A percentile compares a stretch with the other conserved stretches of the same genome.
phyloP scores from a whole-genome alignment of 2,329 filamentous ascomycete genomes.

The Pezicula radicicola region DNA sequence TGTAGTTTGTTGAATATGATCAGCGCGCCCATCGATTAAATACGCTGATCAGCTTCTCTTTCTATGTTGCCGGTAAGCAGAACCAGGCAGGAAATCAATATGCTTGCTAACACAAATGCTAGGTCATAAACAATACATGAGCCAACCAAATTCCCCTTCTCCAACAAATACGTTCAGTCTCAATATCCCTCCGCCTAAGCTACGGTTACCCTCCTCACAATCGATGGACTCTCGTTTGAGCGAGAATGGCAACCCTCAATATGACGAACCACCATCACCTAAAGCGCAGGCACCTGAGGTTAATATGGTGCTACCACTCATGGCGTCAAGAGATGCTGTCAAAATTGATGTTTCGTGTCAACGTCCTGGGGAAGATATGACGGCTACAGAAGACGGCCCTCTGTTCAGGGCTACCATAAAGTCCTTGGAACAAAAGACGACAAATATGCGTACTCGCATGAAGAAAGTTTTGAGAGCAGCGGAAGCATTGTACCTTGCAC shows the following conservation, averaged over 20 bases:
- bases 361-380: slow-evolving; percentile 80
- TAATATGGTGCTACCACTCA: slow-evolving; percentile 1
- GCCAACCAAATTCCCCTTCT: slow-evolving; percentile 63
- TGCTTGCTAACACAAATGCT: slow-evolving; percentile 10
- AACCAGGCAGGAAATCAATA: slow-evolving; percentile 22
- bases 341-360: slow-evolving; percentile 88
- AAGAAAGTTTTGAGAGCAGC: slow-evolving; percentile 94
- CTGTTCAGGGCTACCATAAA: slow-evolving; percentile 97
- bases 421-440: slow-evolving; percentile 91
- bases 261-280: slow-evolving; percentile 58
- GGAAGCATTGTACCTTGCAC: slow-evolving; percentile 80
- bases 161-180: slow-evolving; percentile 64
- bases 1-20: slow-evolving; percentile 92
- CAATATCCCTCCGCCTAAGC: slow-evolving; percentile 63
- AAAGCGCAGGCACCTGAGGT: slow-evolving; percentile 37
- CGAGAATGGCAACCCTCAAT: slow-evolving; percentile 53
- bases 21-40: slow-evolving; percentile 85
- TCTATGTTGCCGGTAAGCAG: slow-evolving; percentile 80
- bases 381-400: slow-evolving; percentile 85
- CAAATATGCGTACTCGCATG: slow-evolving; percentile 89
- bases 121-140: slow-evolving; percentile 34
- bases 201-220: slow-evolving; percentile 81
- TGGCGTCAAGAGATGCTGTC: slow-evolving; percentile 39
- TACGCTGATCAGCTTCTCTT: slow-evolving; percentile 88
- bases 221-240: slow-evolving; percentile 83